Percentiles rank a stretch among this genome's conserved stretches.
These are phyloP conservation scores for Microbotryum intermedium DNA, from an alignment of 1,284 basidiomycete genomes.

Conservation along the genomic window DNA sequence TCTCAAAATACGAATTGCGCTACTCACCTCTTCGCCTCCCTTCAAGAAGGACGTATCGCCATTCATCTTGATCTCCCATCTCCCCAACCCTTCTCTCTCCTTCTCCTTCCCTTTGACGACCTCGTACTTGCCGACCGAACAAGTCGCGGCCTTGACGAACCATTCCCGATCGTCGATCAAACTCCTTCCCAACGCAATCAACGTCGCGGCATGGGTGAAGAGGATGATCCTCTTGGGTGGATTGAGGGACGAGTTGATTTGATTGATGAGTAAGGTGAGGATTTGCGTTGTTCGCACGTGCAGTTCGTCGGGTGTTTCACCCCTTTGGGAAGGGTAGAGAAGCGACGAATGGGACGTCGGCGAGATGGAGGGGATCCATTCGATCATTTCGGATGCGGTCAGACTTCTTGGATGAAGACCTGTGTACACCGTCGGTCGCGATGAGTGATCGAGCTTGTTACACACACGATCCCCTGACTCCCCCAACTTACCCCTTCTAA, in stretches of 20 bases:
- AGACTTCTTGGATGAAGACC: slow-evolving; percentile 64
- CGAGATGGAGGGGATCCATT: slow-evolving; percentile 55
- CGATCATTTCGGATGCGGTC: slow-evolving; percentile 47
- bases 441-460: not conserved
- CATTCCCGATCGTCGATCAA: slow-evolving; percentile 48
- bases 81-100: not conserved
- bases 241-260: slow-evolving; percentile 42
- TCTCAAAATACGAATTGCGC: too few species aligned
- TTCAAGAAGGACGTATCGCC: slow-evolving; percentile 19
- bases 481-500: slow-evolving; percentile 47
- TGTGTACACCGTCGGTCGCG: too few species aligned
- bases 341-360: slow-evolving; percentile 54
- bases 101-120: not conserved
- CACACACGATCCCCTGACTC: too few species aligned
- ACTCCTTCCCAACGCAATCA: slow-evolving; percentile 58
- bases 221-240: slow-evolving; percentile 52
- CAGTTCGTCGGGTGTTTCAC: slow-evolving; percentile 57
- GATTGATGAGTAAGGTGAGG: slow-evolving; percentile 48
- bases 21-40: slow-evolving; percentile 20
- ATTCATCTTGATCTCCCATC: slow-evolving; percentile 18
- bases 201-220: slow-evolving; percentile 69
- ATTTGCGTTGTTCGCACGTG: slow-evolving; percentile 55
- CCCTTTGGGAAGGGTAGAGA: slow-evolving; percentile 56
- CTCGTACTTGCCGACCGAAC: slow-evolving; percentile 13
- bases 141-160: slow-evolving; percentile 32